Evolutionary conservation across 495 filamentous ascomycete genomes (phyloP), one percentile per base, ranked within the genome.

Genomic region (Penicillium lividum): DNA sequence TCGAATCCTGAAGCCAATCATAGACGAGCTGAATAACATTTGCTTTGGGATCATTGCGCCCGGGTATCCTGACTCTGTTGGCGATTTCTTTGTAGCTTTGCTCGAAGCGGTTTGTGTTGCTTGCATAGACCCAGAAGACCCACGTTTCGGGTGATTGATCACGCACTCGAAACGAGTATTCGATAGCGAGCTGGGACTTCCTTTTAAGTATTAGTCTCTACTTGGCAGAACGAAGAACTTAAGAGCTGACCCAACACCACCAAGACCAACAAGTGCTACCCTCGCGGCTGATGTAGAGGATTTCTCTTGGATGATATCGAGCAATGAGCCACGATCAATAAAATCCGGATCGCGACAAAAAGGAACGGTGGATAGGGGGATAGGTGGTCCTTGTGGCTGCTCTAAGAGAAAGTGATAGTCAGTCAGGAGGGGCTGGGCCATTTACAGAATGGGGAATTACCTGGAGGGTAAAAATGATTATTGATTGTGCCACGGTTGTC

Each of bases 1-100:
- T 51, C 48, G 16, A 22, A 34, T 51, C 48, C 11, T 30, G 27
- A 11, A 51, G 48, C 48, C 48, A 51, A 33, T 33, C n/a, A 34
- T 25, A 34, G 25, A 51, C 25, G 28, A 51, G 8, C 10, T 16
- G 27, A 34, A 27, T 13, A 4, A 34, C 13, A 16, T 34, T 34
- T 0, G 28, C 11, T 15, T n/a, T 33, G 16, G 25, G 27, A 22
- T 30, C 27, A 9, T 51, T 11, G 8, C 29, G 29, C 5, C 45
- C 45, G 5, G 45, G 45, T 1, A 48, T 28, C 28, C 34, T 51
- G n/a, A 27, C 22, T 22, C 44, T 15, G 18, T 47, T 28, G 16
- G 44, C 44, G 25, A 47, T 47, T 13, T 27, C 16, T 13, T 16
- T 6, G 22, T 22, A 47, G 22, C 44, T 47, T 25, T 47, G 25